Evolutionary conservation across 768 basidiomycete species (phyloP).

Genomic region (Mycena haematopus): DNA sequence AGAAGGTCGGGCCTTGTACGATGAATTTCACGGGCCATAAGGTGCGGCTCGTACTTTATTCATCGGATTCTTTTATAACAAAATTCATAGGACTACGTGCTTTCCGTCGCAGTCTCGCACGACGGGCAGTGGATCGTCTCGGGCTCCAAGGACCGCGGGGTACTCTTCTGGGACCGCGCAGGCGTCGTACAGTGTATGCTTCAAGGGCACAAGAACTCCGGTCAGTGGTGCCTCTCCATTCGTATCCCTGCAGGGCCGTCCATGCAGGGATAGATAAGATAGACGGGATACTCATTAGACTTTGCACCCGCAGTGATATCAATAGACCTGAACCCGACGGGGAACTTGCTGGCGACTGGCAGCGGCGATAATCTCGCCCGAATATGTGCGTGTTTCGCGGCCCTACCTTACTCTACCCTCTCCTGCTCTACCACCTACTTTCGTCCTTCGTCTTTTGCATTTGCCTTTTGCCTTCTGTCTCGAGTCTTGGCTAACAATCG

Average conservation of each 20-base stretch:
- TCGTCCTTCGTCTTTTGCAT: no score
- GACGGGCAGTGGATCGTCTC: constrained; percentile 96
- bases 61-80: constrained; percentile 5
- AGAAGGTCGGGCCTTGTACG: constrained; percentile 50
- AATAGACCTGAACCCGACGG: constrained; percentile 54
- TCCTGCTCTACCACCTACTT: no score
- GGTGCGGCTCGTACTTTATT: constrained; percentile 51
- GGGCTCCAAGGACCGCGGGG: constrained; percentile 92
- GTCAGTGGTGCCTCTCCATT: constrained; percentile 37
- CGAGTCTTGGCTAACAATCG: background rate
- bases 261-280: background rate
- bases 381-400: constrained; percentile 50
- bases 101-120: constrained; percentile 66
- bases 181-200: constrained; percentile 90
- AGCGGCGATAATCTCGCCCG: constrained; percentile 62
- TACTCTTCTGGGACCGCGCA: constrained; percentile 89
- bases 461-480: background rate
- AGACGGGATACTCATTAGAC: background rate
- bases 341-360: constrained; percentile 56
- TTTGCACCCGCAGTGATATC: constrained; percentile 47
- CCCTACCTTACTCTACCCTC: background rate
- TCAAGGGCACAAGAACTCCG: constrained; percentile 71
- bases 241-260: no score
- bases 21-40: constrained; percentile 85
- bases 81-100: constrained; percentile 37